phyloP scores from a whole-genome alignment of 352 stramenopile species.

The Phytophthora vignae region DNA sequence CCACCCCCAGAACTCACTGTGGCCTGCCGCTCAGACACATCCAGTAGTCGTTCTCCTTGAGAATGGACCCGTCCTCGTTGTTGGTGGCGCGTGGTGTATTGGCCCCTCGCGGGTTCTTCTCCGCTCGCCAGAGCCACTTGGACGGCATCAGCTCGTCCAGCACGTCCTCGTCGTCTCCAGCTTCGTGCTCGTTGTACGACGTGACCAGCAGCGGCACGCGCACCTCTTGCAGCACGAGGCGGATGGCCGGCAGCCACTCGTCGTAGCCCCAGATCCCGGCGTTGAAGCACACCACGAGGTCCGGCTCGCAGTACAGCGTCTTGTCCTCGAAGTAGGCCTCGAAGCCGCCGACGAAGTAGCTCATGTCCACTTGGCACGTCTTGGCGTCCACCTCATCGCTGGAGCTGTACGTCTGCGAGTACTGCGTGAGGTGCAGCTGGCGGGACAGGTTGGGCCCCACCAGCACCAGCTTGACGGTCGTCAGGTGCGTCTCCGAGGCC shows the following conservation, averaged over 20 bases:
- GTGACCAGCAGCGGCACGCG: constrained; percentile 77
- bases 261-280: constrained; percentile 91
- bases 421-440: constrained; percentile 50
- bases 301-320: constrained; percentile 50
- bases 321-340: constrained; percentile 64
- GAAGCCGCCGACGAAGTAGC: constrained; percentile 81
- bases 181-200: constrained; percentile 88
- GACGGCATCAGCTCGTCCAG: constrained; percentile 57
- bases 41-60: constrained; percentile 87
- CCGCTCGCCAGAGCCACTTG: constrained; percentile 75
- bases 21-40: constrained; percentile 67
- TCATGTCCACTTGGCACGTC: constrained; percentile 51
- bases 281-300: constrained; percentile 86
- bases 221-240: constrained; percentile 64
- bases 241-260: constrained; percentile 81
- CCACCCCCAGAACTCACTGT: not conserved
- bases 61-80: constrained; percentile 60
- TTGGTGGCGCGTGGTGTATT: constrained; percentile 54
- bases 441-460: constrained; percentile 78
- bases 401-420: constrained; percentile 31
- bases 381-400: constrained; percentile 2
- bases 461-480: constrained; percentile 64
- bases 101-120: constrained; percentile 75
- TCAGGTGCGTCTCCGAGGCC: constrained; percentile 41
- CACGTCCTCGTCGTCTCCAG: constrained; percentile 79